Conservation (phyloP, 208 protist genomes). For the Tritrichomonas foetus region DNA sequence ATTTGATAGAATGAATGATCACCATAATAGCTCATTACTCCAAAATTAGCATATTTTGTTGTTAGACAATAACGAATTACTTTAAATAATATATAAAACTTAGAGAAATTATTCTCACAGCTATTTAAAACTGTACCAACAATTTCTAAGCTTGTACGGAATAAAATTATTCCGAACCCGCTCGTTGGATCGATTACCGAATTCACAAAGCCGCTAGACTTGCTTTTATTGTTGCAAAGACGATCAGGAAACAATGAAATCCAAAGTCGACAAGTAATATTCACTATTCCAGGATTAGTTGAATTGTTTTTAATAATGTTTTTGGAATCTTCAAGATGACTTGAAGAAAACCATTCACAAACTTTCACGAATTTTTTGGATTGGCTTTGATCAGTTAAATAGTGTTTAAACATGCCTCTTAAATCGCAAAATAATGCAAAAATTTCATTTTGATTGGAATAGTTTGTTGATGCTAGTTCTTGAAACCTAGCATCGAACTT, state of each 20-base stretch:
- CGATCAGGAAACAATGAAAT: neutral
- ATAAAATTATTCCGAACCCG: neutral
- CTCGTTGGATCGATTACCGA: neutral
- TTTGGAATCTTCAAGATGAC: neutral
- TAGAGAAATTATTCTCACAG: neutral
- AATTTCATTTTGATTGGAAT: neutral
- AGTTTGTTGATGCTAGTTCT: neutral
- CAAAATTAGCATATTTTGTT: neutral
- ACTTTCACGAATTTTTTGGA: neutral
- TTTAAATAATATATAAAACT: neutral
- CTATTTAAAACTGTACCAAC: neutral
- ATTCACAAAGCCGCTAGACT: no score
- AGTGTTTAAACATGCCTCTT: neutral
- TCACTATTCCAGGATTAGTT: neutral
- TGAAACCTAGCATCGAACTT: neutral
- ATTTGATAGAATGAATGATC: neutral
- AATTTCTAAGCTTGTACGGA: neutral
- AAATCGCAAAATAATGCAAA: neutral
- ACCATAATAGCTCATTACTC: neutral
- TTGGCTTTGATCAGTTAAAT: neutral
- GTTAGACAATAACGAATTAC: neutral
- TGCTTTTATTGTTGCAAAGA: neutral
- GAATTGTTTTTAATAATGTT: neutral
- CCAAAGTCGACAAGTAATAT: neutral
- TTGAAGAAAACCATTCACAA: neutral